phyloP scores from a whole-genome alignment of 2,329 filamentous ascomycete genomes.

The Phyllosticta capitalensis region DNA sequence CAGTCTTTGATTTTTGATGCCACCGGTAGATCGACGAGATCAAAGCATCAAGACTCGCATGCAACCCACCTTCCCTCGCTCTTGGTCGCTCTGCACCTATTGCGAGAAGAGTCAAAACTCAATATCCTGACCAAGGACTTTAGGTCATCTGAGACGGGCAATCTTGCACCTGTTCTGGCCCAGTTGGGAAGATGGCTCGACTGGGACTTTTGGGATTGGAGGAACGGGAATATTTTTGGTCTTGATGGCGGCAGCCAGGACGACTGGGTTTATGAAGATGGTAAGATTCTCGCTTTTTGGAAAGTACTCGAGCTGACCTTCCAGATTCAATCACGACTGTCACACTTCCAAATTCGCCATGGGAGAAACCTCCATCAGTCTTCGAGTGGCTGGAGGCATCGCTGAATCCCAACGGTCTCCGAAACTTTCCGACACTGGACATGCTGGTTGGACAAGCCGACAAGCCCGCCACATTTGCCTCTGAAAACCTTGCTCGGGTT shows the following conservation, averaged over 20 bases:
- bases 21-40: background rate
- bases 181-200: conserved; percentile 77
- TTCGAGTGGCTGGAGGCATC: conserved; percentile 40
- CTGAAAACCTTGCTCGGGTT: background rate
- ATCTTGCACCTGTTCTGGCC: conserved; percentile 63
- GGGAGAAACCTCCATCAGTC: conserved; percentile 46
- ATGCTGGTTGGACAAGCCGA: conserved; percentile 16
- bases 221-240: conserved; percentile 45
- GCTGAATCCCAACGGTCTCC: conserved; percentile 21
- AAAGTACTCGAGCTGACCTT: background rate
- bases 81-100: conserved; percentile 66
- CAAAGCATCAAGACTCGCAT: conserved; percentile 8
- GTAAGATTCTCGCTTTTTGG: conserved; percentile 18
- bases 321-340: conserved; percentile 7
- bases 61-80: conserved; percentile 51
- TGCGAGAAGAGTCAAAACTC: conserved; percentile 85
- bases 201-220: conserved; percentile 55
- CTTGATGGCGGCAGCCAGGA: conserved; percentile 49
- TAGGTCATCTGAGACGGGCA: conserved; percentile 35
- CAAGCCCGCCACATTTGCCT: background rate
- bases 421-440: conserved; percentile 28
- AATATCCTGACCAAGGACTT: conserved; percentile 48
- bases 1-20: conserved; percentile 15
- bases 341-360: conserved; percentile 22
- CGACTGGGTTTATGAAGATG: conserved; percentile 48